Percentiles rank a stretch among this genome's conserved stretches.
Conservation (phyloP, 2,329 filamentous ascomycete species). For the Aureobasidium sp. region DNA sequence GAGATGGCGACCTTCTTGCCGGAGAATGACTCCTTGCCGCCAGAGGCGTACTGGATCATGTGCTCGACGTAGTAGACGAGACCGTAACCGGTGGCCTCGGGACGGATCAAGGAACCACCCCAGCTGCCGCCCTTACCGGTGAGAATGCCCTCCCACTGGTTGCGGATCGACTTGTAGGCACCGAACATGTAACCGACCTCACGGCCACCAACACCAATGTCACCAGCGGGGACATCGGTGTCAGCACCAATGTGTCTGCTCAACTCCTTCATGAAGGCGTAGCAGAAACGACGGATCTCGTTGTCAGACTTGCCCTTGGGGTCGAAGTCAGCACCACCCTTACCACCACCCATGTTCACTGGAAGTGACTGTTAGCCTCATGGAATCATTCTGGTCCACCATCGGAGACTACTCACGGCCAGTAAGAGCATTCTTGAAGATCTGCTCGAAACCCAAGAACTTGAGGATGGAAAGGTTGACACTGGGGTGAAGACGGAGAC, state of each 20-base stretch:
- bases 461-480: conserved; percentile 76
- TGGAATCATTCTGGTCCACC: not conserved
- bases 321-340: conserved; percentile 97
- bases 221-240: conserved; percentile 92
- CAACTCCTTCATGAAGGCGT: conserved; percentile 91
- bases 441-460: conserved; percentile 98
- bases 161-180: conserved; percentile 78
- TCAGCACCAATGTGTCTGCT: conserved; percentile 93
- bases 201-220: conserved; percentile 86
- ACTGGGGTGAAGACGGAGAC: conserved; percentile 85
- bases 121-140: conserved; percentile 91
- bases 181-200: conserved; percentile 96
- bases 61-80: conserved; percentile 93
- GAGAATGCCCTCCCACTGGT: conserved; percentile 90
- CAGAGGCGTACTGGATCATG: conserved; percentile 81
- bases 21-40: conserved; percentile 70
- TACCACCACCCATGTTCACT: conserved; percentile 94
- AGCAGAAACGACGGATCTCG: conserved; percentile 97
- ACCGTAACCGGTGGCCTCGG: conserved; percentile 94
- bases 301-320: conserved; percentile 97
- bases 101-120: conserved; percentile 90
- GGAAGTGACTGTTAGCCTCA: conserved; percentile 10
- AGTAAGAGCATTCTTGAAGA: conserved; percentile 99
- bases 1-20: conserved; percentile 95
- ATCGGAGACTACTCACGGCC: conserved; percentile 56